phyloP scores from a whole-genome alignment of 192 early-diverging fungal species.

The Piromyces finnis region DNA sequence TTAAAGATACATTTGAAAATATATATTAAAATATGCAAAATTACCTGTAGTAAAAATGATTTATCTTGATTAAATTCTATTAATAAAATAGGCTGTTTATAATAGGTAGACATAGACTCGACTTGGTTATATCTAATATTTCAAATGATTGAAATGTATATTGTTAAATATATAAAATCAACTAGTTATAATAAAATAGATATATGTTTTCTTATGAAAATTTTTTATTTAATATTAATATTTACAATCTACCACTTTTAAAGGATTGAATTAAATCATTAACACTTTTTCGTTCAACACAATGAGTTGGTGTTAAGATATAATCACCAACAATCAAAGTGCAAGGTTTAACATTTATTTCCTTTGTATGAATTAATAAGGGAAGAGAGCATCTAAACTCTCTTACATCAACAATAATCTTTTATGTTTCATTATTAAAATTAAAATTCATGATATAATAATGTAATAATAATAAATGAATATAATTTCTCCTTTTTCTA shows the following conservation, averaged over 20 bases:
- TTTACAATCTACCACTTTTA: conserved; percentile 6
- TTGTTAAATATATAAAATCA: too few species aligned
- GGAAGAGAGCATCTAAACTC: conserved; percentile 89
- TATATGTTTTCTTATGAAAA: too few species aligned
- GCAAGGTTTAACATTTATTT: conserved; percentile 55
- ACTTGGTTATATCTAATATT: conserved; percentile 75
- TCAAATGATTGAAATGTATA: conserved; percentile 10
- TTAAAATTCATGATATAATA: too few species aligned
- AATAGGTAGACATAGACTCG: conserved; percentile 72
- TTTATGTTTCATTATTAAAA: too few species aligned
- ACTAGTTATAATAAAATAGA: too few species aligned
- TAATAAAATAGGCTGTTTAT: conserved; percentile 56
- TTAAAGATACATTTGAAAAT: too few species aligned
- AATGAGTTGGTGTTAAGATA: conserved; percentile 64
- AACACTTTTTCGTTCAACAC: conserved; percentile 83
- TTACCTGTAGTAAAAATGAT: conserved; percentile 62
- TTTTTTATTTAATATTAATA: too few species aligned
- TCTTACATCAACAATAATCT: conserved; percentile 73
- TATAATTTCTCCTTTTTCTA: background rate
- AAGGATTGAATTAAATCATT: conserved; percentile 73
- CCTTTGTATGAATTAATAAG: conserved; percentile 55
- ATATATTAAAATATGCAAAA: too few species aligned
- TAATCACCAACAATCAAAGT: conserved; percentile 91
- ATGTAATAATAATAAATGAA: too few species aligned
- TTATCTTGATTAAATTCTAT: conserved; percentile 84